A percentile compares a stretch with the other conserved stretches of the same genome.
These are phyloP conservation scores for Pichia norvegensis DNA, from an alignment of 1,139 yeast genomes.

Conservation along the genomic window DNA sequence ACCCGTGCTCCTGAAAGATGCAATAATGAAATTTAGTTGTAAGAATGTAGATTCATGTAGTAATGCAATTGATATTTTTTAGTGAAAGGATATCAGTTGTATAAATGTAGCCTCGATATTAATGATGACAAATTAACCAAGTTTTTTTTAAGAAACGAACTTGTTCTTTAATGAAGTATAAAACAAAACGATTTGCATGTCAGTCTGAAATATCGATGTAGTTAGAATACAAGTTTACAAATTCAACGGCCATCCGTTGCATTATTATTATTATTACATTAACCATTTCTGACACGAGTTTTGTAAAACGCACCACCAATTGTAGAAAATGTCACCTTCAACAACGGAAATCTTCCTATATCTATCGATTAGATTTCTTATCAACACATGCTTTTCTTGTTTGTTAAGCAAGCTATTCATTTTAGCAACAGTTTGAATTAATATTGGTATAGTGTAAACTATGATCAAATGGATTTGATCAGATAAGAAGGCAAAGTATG, in stretches of 20 bases:
- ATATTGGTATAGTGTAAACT: constrained; percentile 42
- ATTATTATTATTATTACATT: no score
- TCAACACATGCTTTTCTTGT: neutral
- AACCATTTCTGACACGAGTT: constrained; percentile 1
- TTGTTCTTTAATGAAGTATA: constrained; percentile 13
- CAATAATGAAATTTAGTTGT: neutral
- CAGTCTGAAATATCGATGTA: constrained; percentile 48
- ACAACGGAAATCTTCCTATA: constrained; percentile 12
- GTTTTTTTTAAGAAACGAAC: constrained; percentile 15
- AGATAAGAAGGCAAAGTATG: constrained; percentile 59
- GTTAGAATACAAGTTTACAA: neutral
- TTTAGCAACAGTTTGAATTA: constrained; percentile 28
- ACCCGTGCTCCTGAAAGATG: constrained; percentile 40
- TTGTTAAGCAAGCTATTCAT: neutral
- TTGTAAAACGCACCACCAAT: constrained; percentile 10
- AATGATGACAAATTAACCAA: constrained; percentile 17
- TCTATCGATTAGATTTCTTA: constrained; percentile 6
- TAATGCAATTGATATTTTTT: neutral
- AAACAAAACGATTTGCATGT: constrained; percentile 60
- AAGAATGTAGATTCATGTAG: neutral
- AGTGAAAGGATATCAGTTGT: neutral
- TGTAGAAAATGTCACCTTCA: constrained; percentile 12
- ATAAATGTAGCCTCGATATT: constrained; percentile 1
- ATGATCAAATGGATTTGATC: constrained; percentile 61
- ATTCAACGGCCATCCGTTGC: neutral